Base-by-base conservation (phyloP, 768 basidiomycete genomes). In the Leccinum boreale region DNA sequence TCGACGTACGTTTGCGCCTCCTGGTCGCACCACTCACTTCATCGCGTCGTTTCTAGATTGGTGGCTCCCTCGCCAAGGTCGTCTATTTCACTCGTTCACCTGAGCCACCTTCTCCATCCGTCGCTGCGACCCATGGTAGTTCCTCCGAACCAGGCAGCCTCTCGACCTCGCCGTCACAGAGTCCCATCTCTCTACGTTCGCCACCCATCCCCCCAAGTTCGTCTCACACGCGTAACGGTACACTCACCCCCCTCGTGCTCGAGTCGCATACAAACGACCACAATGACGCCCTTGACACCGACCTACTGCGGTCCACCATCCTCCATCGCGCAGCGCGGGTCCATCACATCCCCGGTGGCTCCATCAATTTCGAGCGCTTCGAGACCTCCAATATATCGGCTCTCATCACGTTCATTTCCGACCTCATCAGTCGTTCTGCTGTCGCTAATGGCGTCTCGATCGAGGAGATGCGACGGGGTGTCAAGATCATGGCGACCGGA, bases 401-500 rank as follows among this genome's bases (percentile, higher is more conserved):
- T 33, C 92, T 94, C 67, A 85, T 98, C 63, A 77, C 79, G 51
- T 99, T 96, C 77, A 87, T 99, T 64, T 85, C 90, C 63, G 80
- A 83, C 45, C 84, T 98, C 53, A 96, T 99, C 64, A 80, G 85
- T 59, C 85, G 87, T 17, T 95, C 93, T 31, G 95, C 97, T 28
- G 70, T 80, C 47, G 82, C 89, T 9, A 98, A 99, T 67, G 82
- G 85, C 19, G 96, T 98, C 28, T 81, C 89, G 5, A 85, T 95
- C 62, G 89, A 86, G 59, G 88, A 92, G 67, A 98, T 98, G 95
- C 85, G 90, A 63, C 79, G 82, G 55, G 87, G 90, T 39, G 94
- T 99, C 66, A 94, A 95, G 78, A 94, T 99, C 66, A 90, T 98
- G 85, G 95, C 95, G 5, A 99, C 97, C 0, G 97, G 97, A 17